Conservation (phyloP, 2,329 filamentous ascomycete genomes). For the Hypoxylon sp. region DNA sequence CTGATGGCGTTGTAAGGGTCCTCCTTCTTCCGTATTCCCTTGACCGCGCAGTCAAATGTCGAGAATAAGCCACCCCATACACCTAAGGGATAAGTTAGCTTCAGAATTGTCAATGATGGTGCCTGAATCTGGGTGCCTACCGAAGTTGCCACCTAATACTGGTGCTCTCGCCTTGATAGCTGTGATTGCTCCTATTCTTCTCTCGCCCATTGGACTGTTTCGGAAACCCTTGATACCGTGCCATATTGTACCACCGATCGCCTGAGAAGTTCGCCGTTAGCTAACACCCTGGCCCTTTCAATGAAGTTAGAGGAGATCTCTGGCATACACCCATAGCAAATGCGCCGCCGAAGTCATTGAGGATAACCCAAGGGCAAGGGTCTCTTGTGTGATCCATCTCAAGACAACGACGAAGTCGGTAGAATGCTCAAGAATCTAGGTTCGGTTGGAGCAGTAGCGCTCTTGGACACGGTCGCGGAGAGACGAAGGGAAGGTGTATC, state of each 20-base stretch:
- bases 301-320: constrained; percentile 12
- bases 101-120: background rate
- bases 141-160: constrained; percentile 96
- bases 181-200: constrained; percentile 94
- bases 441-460: background rate
- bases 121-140: constrained; percentile 52
- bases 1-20: constrained; percentile 97
- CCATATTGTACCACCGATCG: constrained; percentile 52
- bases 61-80: constrained; percentile 97
- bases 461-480: constrained; percentile 4
- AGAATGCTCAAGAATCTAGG: constrained; percentile 9
- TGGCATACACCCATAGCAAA: constrained; percentile 92
- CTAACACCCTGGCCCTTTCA: background rate
- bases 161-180: constrained; percentile 98
- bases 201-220: constrained; percentile 91
- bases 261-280: constrained; percentile 39
- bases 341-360: constrained; percentile 97
- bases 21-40: constrained; percentile 94
- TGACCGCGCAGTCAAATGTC: constrained; percentile 96
- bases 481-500: background rate
- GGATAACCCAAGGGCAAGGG: constrained; percentile 95
- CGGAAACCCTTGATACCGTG: constrained; percentile 79
- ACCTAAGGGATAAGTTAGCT: constrained; percentile 31
- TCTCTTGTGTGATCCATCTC: constrained; percentile 95
- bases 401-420: constrained; percentile 5